These are phyloP conservation scores for Stenocarpella maydis DNA, from an alignment of 2,329 filamentous ascomycete genomes.

Conservation along the genomic window DNA sequence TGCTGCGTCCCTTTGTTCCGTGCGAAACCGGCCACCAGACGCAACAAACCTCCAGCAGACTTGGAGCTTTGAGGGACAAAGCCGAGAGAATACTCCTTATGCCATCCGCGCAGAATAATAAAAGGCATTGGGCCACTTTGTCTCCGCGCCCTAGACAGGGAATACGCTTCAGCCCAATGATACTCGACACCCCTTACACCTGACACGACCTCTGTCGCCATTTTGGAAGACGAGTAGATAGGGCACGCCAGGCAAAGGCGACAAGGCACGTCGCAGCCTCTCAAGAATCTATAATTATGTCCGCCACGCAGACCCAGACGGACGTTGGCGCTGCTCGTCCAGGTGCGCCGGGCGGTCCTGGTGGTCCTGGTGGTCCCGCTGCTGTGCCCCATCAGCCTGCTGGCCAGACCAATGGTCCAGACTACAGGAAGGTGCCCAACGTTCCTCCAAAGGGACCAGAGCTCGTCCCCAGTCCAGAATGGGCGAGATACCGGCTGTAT, in stretches of 20 bases:
- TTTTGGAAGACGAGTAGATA: neutral
- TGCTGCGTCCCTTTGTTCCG: constrained; percentile 29
- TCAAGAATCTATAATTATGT: constrained; percentile 4
- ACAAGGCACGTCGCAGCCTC: neutral
- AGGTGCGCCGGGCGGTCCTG: neutral
- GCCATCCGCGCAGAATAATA: constrained; percentile 15
- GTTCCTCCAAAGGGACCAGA: constrained; percentile 17
- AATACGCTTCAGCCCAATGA: neutral
- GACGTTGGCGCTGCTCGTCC: neutral
- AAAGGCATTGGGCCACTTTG: constrained; percentile 20
- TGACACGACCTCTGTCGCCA: neutral
- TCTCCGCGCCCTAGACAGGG: neutral
- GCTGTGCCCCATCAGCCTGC: neutral
- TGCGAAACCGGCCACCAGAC: constrained; percentile 31
- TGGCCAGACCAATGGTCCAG: neutral
- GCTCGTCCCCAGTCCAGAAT: constrained; percentile 18
- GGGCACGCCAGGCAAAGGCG: constrained; percentile 7
- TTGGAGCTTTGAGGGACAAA: constrained; percentile 30
- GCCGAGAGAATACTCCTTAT: neutral
- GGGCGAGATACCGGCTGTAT: constrained; percentile 32
- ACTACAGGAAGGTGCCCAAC: constrained; percentile 28
- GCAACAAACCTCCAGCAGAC: neutral
- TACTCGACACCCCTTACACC: neutral
- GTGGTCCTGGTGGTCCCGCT: neutral
- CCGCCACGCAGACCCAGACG: neutral